Evolutionary conservation across 2,329 filamentous ascomycete species (phyloP), one percentile per base, ranked within the genome.

Genomic region (Rutstroemia sp.): DNA sequence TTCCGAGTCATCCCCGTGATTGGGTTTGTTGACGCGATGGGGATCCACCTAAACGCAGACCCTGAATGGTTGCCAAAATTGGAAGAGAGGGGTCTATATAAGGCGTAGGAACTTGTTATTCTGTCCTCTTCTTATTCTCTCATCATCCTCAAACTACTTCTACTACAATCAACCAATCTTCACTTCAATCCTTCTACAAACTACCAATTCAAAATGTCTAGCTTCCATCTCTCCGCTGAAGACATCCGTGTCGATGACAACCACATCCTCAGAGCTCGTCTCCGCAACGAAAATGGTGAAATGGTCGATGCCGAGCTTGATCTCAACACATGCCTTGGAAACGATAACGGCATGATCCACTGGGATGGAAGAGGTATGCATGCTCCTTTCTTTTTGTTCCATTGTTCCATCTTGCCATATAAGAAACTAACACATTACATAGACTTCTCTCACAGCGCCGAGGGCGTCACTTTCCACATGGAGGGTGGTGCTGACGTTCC

Each of bases 291-390:
- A 1, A 70, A 78, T 0, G 79, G 78, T 40, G 70, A 80, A 17
- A 53, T 57, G 1, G 57, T 70, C 1, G 57, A 68, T 6, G 68
- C 72, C 39, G 74, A 84, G 62, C 60, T 84, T 61, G 83, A 84
- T 71, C 73, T 84, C 5, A 67, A 74, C 2, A 78, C 82, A 74
- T 72, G 77, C 57, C 73, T 84, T 54, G 68, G 69, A 57, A 84
- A 84, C 69, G 62, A 76, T 19, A 66, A 78, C 61, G 81, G 81
- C n/a, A 48, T 57, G 5, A 64, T 74, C 44, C 47, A 63, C 6
- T 75, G 73, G 73, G 72, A 65, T 23, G 71, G 70, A 12, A 42
- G 57, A 1, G 17, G 46, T 55, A 55, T n/a, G 53, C 2, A 14
- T 14, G 9, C 19, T 6, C 1, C 12, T 10, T 34, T 14, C 14